phyloP scores from a whole-genome alignment of 306 rosid species.

The Gastrolobium villosum region DNA sequence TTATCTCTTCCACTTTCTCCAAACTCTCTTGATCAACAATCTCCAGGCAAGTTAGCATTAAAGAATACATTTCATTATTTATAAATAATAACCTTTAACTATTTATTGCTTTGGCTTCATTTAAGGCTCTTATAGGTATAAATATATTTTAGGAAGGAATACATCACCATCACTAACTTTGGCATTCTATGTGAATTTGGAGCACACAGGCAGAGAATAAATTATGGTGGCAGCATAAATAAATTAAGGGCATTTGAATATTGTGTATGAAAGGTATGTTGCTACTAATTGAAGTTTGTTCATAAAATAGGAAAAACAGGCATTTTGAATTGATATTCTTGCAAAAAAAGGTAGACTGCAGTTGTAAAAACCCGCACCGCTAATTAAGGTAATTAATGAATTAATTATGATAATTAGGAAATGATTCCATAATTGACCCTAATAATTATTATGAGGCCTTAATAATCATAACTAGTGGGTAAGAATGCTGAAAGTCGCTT shows the following conservation, averaged over 20 bases:
- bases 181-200: constrained; percentile 1
- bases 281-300: neutral
- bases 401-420: too few species aligned
- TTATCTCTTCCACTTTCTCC: constrained; percentile 67
- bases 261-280: neutral
- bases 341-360: neutral
- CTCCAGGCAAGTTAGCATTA: constrained; percentile 53
- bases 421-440: too few species aligned
- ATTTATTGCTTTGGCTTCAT: constrained; percentile 29
- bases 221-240: neutral
- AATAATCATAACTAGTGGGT: too few species aligned
- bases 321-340: constrained; percentile 8
- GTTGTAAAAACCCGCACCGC: too few species aligned
- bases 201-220: neutral
- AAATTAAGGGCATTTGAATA: constrained; percentile 13
- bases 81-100: too few species aligned
- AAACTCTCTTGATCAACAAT: constrained; percentile 81
- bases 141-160: neutral
- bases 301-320: neutral
- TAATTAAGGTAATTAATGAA: too few species aligned
- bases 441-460: too few species aligned
- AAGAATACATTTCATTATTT: constrained; percentile 24
- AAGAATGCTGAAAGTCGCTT: too few species aligned
- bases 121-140: constrained; percentile 20
- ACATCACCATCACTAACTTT: constrained; percentile 7